Conservation (phyloP, 1,139 yeast species). For the Candida mesenterica region DNA sequence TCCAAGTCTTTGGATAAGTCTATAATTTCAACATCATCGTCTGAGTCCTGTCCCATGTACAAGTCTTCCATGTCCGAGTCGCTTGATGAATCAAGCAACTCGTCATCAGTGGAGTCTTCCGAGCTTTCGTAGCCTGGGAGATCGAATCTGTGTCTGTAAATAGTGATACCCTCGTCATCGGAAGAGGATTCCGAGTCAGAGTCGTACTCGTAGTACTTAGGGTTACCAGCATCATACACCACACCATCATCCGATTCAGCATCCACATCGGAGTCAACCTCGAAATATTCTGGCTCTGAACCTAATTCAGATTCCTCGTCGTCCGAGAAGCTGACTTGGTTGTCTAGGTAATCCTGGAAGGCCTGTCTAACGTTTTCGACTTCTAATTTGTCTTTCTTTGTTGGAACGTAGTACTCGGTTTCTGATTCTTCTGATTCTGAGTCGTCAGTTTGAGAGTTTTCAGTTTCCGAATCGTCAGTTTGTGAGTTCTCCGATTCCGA, state of each 20-base stretch:
- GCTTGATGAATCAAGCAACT: conserved; percentile 24
- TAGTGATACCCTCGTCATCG: conserved; percentile 43
- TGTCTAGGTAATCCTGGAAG: conserved; percentile 36
- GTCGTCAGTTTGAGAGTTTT: conserved; percentile 15
- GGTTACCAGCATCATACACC: conserved; percentile 22
- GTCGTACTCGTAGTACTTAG: conserved; percentile 22
- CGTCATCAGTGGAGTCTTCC: conserved; percentile 41
- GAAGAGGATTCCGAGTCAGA: conserved; percentile 26
- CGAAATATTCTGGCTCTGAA: conserved; percentile 34
- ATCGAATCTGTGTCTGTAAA: conserved; percentile 43
- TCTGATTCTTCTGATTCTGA: conserved; percentile 20
- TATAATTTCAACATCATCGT: conserved; percentile 37
- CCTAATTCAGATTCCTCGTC: conserved; percentile 30
- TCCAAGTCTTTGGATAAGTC: conserved; percentile 46
- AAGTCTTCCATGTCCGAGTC: conserved; percentile 17
- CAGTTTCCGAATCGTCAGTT: conserved; percentile 25
- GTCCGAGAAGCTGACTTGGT: conserved; percentile 21
- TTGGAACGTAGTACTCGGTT: conserved; percentile 30
- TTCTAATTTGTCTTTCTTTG: conserved; percentile 33
- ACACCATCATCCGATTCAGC: conserved; percentile 11
- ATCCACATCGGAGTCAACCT: conserved; percentile 16
- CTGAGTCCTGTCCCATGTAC: conserved; percentile 30
- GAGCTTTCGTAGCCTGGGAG: conserved; percentile 36
- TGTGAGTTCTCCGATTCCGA: conserved; percentile 24
- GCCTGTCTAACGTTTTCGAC: conserved; percentile 42